phyloP scores from a whole-genome alignment of 352 stramenopile species.

The Phytophthora niederhauseri region DNA sequence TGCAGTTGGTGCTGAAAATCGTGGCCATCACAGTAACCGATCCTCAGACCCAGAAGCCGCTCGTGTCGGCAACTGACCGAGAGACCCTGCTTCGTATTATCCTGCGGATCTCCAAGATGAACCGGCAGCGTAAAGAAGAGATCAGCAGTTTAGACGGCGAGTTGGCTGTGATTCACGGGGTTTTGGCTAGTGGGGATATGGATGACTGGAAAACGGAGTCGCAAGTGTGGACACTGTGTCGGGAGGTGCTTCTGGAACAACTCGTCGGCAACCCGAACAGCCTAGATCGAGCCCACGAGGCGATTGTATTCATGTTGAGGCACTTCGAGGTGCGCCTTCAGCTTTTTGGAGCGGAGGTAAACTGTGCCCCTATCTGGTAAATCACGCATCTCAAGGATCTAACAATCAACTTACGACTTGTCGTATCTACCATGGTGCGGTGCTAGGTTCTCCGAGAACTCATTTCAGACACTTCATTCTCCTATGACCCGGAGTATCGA shows the following conservation, averaged over 20 bases:
- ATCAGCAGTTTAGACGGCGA: conserved; percentile 56
- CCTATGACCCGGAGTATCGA: conserved; percentile 48
- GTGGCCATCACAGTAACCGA: conserved; percentile 31
- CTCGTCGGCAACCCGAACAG: conserved; percentile 51
- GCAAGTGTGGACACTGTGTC: conserved; percentile 40
- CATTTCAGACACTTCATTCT: conserved; percentile 58
- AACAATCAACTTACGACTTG: not conserved
- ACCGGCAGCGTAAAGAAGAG: conserved; percentile 45
- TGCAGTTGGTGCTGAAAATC: conserved; percentile 52
- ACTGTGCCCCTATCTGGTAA: not conserved
- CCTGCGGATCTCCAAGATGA: conserved; percentile 48
- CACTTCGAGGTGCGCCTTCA: conserved; percentile 38
- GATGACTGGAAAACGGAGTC: conserved; percentile 20
- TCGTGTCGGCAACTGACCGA: conserved; percentile 34
- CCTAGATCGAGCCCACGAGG: conserved; percentile 32
- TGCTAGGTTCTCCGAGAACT: conserved; percentile 60
- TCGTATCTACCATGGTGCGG: not conserved
- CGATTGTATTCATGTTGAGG: conserved; percentile 53
- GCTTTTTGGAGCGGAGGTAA: conserved; percentile 61
- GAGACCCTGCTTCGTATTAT: conserved; percentile 46
- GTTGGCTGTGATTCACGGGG: conserved; percentile 46
- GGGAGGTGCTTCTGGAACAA: conserved; percentile 61
- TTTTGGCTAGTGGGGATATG: conserved; percentile 33
- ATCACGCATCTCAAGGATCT: not conserved
- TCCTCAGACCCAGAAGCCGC: conserved; percentile 10